Evolutionary conservation across 1,284 basidiomycete species (phyloP).

Genomic region (Tilletia horrida): DNA sequence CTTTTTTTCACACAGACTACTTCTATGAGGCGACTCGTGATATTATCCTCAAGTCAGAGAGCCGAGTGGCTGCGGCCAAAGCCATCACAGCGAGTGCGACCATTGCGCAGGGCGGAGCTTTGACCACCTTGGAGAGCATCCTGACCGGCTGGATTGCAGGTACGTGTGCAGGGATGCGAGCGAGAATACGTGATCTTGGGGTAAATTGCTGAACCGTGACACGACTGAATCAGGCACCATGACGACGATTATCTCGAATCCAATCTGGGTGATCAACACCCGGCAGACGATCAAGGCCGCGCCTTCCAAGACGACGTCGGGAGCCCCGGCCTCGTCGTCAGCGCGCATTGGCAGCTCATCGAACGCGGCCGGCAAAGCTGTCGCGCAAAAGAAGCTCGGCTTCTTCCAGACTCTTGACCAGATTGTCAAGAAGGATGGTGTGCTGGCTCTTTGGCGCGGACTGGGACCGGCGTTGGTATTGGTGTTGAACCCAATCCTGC

Average conservation of each 20-base stretch:
- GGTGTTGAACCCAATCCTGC: slow-evolving; percentile 90
- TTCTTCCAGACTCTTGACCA: slow-evolving; percentile 66
- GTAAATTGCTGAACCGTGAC: background rate
- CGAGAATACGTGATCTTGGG: too few relatives aligned
- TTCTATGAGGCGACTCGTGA: slow-evolving; percentile 56
- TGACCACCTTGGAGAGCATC: slow-evolving; percentile 83
- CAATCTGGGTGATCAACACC: slow-evolving; percentile 68
- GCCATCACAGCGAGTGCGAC: slow-evolving; percentile 58
- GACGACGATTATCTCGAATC: slow-evolving; percentile 86
- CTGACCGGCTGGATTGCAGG: slow-evolving; percentile 83
- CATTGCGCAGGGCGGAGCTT: slow-evolving; percentile 55
- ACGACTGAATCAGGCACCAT: slow-evolving; percentile 66
- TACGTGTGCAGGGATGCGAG: slow-evolving; percentile 42
- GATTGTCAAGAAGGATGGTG: slow-evolving; percentile 75
- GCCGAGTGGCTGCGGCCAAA: slow-evolving; percentile 58
- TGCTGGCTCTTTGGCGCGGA: slow-evolving; percentile 85
- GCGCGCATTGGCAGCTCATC: background rate
- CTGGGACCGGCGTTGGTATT: slow-evolving; percentile 88
- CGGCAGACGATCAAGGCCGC: slow-evolving; percentile 64
- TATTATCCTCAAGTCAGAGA: slow-evolving; percentile 50
- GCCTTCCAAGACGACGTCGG: background rate
- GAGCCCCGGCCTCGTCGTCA: background rate
- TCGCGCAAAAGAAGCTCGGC: slow-evolving; percentile 29
- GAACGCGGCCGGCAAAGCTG: slow-evolving; percentile 23
- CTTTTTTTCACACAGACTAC: slow-evolving; percentile 31